Evolutionary conservation across 2,329 filamentous ascomycete genomes (phyloP).

Genomic region (Ophiostoma piceae): DNA sequence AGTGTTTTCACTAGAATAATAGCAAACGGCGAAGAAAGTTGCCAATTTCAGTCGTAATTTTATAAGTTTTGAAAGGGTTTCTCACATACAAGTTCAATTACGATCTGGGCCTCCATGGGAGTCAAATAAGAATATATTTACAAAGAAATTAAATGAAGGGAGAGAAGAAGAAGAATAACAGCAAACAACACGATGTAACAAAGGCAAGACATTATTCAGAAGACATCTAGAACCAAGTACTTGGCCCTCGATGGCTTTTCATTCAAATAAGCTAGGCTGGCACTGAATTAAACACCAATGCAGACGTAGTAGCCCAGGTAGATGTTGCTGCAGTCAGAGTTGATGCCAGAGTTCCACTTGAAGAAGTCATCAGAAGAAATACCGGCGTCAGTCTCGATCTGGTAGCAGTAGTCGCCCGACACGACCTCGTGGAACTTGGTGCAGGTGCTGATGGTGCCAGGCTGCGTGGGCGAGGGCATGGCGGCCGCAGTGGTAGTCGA

Average conservation of each 20-base stretch:
- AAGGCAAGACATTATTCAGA: neutral
- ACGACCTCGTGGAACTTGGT: conserved; percentile 33
- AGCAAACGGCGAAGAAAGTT: no score
- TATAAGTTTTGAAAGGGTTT: neutral
- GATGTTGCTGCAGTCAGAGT: conserved; percentile 27
- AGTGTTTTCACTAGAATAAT: no score
- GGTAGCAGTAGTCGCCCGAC: conserved; percentile 34
- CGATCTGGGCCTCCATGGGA: neutral
- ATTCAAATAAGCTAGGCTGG: neutral
- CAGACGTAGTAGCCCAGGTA: conserved; percentile 28
- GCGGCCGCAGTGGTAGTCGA: neutral
- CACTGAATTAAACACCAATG: conserved; percentile 16
- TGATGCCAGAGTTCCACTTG: conserved; percentile 26
- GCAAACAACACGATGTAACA: neutral
- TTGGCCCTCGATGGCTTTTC: neutral
- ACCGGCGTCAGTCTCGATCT: conserved; percentile 23
- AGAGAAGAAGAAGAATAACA: neutral
- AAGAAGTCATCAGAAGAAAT: conserved; percentile 25
- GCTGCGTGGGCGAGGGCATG: conserved; percentile 22
- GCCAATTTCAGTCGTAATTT: no score
- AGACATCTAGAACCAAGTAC: no score
- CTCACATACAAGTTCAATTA: neutral
- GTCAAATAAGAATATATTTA: neutral
- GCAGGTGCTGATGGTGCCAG: conserved; percentile 29
- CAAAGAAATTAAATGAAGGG: neutral